A percentile compares a stretch with the other conserved stretches of the same genome.
phyloP scores from a whole-genome alignment of 2,329 filamentous ascomycete genomes.

The Didymella sp. region DNA sequence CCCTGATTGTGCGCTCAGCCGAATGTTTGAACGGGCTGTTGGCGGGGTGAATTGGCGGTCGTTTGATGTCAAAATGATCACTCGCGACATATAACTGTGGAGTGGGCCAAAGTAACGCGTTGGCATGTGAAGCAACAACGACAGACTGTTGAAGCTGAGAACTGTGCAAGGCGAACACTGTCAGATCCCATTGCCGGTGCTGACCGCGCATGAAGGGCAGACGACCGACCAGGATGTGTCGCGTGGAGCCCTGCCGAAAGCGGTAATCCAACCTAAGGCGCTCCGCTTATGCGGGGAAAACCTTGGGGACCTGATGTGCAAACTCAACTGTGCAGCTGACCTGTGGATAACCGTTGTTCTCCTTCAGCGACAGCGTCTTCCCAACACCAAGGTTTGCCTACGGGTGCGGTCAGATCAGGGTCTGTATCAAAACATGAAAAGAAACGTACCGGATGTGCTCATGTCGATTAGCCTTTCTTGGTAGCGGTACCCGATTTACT shows the following conservation, averaged over 20 bases:
- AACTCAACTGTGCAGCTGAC: slow-evolving; percentile 16
- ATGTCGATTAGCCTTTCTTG: background rate
- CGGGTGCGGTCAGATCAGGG: slow-evolving; percentile 9
- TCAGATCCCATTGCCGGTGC: background rate
- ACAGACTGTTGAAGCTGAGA: background rate
- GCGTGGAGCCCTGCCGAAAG: slow-evolving; percentile 8
- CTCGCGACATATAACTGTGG: background rate
- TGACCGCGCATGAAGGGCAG: slow-evolving; percentile 6
- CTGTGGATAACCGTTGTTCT: slow-evolving; percentile 8
- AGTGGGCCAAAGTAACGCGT: background rate
- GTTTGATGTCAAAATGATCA: background rate
- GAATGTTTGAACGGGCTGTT: background rate
- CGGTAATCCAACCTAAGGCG: background rate
- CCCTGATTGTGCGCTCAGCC: background rate
- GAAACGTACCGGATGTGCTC: slow-evolving; percentile 9
- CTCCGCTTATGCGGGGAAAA: slow-evolving; percentile 16
- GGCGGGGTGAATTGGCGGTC: background rate
- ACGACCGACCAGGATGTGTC: slow-evolving; percentile 1
- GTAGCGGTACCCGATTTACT: slow-evolving; percentile 8
- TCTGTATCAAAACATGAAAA: slow-evolving; percentile 18
- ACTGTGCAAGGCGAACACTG: background rate
- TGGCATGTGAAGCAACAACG: background rate
- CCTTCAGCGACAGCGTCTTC: background rate
- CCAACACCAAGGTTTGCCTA: slow-evolving; percentile 7
- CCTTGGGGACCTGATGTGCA: slow-evolving; percentile 1